Percentiles rank a stretch among this genome's conserved stretches.
phyloP scores from a whole-genome alignment of 2,329 filamentous ascomycete genomes.

The Neospermospora avenae region DNA sequence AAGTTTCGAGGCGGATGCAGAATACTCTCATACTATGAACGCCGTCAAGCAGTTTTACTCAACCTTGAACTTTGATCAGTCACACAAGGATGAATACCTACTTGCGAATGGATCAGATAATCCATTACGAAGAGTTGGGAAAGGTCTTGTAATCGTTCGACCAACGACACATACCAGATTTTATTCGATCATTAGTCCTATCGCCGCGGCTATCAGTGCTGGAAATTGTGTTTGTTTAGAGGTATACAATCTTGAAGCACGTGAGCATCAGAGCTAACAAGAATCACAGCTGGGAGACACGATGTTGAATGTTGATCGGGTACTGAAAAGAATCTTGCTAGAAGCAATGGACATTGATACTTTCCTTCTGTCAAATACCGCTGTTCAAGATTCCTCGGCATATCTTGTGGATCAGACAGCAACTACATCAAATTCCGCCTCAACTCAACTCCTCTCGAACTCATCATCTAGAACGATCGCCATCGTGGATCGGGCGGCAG shows the following conservation, averaged over 20 bases:
- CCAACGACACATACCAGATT: constrained; percentile 47
- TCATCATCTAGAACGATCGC: constrained; percentile 44
- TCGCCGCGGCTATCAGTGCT: constrained; percentile 46
- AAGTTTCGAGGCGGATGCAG: constrained; percentile 38
- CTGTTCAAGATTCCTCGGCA: constrained; percentile 15
- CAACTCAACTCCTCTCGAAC: constrained; percentile 35
- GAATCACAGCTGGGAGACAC: constrained; percentile 8
- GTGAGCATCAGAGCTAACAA: background rate
- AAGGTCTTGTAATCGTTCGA: constrained; percentile 47
- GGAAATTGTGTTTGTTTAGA: constrained; percentile 50
- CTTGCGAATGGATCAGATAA: constrained; percentile 41
- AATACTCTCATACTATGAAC: constrained; percentile 41
- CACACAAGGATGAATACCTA: constrained; percentile 41
- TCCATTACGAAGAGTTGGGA: constrained; percentile 33
- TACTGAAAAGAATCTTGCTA: constrained; percentile 38
- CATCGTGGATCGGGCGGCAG: constrained; percentile 58
- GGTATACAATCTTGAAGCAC: constrained; percentile 33
- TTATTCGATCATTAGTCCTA: constrained; percentile 42
- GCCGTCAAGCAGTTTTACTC: constrained; percentile 40
- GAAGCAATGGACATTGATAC: constrained; percentile 46
- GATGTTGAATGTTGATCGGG: constrained; percentile 39
- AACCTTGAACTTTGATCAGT: constrained; percentile 38
- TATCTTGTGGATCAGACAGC: constrained; percentile 15
- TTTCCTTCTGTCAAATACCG: constrained; percentile 40
- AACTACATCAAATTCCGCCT: background rate